phyloP scores from a whole-genome alignment of 2,329 filamentous ascomycete genomes.

The Aciculosporium take region DNA sequence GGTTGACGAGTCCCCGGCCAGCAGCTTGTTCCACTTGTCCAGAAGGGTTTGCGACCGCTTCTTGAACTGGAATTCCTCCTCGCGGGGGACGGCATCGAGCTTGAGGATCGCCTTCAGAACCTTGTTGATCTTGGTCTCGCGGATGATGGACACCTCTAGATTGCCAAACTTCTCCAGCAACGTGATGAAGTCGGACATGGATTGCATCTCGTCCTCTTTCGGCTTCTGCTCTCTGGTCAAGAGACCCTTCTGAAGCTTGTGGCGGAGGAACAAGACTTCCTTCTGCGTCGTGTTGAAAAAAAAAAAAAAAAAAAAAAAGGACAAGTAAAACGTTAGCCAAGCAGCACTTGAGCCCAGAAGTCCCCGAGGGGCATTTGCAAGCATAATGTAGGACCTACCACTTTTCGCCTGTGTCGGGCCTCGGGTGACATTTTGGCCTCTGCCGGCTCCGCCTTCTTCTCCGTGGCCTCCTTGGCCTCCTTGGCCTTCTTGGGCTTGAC shows the following conservation, averaged over 20 bases:
- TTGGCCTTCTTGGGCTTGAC: conserved; percentile 45
- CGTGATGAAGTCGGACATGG: conserved; percentile 61
- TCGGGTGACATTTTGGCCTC: conserved; percentile 44
- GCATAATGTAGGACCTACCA: conserved; percentile 32
- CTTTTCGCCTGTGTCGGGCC: conserved; percentile 43
- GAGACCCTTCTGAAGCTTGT: conserved; percentile 90
- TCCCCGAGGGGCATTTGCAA: too few species aligned
- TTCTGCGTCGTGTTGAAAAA: conserved; percentile 28
- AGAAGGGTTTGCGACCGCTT: conserved; percentile 64
- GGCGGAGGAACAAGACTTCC: conserved; percentile 81
- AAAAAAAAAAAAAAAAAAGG: too few species aligned
- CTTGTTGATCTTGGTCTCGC: conserved; percentile 94
- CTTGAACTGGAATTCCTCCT: conserved; percentile 84
- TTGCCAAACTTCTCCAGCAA: conserved; percentile 70
- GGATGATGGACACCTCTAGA: conserved; percentile 79
- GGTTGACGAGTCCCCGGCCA: conserved; percentile 43
- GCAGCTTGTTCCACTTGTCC: conserved; percentile 76
- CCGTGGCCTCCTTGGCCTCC: conserved; percentile 39
- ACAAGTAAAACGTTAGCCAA: not conserved
- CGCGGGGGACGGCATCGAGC: conserved; percentile 68
- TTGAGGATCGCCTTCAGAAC: conserved; percentile 91
- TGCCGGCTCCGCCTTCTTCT: conserved; percentile 43
- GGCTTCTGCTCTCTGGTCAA: conserved; percentile 71
- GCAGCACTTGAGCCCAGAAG: too few species aligned
- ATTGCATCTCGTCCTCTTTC: conserved; percentile 71